Conservation (phyloP, 1,284 basidiomycete species). For the Cryptococcus maquisensis region DNA sequence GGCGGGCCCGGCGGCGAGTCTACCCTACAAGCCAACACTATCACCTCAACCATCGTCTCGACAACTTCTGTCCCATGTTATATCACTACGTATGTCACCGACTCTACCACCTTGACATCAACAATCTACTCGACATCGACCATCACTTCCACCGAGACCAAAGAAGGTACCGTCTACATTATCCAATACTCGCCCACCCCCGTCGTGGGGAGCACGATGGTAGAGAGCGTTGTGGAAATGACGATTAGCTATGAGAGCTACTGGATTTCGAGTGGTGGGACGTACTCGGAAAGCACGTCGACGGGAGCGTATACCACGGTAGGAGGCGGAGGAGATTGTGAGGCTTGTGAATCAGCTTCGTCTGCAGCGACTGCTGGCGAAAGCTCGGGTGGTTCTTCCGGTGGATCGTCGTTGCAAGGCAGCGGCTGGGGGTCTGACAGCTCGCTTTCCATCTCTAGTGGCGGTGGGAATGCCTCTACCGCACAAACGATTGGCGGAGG, state of each 20-base stretch:
- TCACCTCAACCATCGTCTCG: conserved; percentile 32
- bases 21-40: conserved; percentile 21
- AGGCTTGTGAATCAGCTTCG: background rate
- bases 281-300: background rate
- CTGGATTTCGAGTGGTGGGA: conserved; percentile 19
- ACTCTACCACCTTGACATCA: conserved; percentile 21
- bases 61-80: conserved; percentile 37
- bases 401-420: background rate
- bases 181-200: conserved; percentile 30
- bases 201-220: conserved; percentile 17
- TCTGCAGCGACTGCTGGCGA: background rate
- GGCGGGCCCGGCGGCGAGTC: conserved; percentile 13
- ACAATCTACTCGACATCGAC: conserved; percentile 37
- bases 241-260: conserved; percentile 23
- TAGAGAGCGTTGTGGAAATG: conserved; percentile 20
- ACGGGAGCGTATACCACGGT: background rate
- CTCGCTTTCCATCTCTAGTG: background rate
- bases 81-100: conserved; percentile 30
- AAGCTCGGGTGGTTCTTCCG: background rate
- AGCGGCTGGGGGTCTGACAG: background rate
- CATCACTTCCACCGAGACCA: conserved; percentile 31
- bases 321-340: background rate
- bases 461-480: background rate
- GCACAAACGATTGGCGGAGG: background rate
- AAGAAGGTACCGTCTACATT: conserved; percentile 30